Conservation (phyloP, 2,329 filamentous ascomycete genomes). For the Neonectria magnoliae region DNA sequence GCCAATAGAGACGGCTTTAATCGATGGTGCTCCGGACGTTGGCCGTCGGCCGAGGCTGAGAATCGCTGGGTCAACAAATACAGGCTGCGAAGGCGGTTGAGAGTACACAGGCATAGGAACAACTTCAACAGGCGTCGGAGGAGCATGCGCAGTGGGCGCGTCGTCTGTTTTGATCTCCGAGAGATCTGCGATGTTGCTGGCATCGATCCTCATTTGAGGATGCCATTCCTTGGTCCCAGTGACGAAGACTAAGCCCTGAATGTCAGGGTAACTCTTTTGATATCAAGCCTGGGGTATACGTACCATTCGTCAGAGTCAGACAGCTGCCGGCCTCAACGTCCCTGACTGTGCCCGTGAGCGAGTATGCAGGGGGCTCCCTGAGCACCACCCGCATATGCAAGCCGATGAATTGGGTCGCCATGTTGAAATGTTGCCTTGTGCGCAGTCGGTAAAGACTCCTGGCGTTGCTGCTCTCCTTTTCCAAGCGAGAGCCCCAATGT, state of each 20-base stretch:
- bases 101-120: conserved; percentile 40
- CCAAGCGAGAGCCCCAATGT: conserved; percentile 26
- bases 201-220: conserved; percentile 57
- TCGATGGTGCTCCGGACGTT: conserved; percentile 41
- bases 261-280: conserved; percentile 17
- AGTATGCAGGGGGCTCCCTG: conserved; percentile 69
- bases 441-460: conserved; percentile 1
- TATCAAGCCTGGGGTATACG: conserved; percentile 34
- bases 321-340: conserved; percentile 73
- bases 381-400: conserved; percentile 80
- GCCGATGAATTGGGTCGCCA: conserved; percentile 76
- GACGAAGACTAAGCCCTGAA: conserved; percentile 49
- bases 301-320: conserved; percentile 78
- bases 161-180: conserved; percentile 50
- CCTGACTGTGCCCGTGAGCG: conserved; percentile 76
- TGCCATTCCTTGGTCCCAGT: conserved; percentile 55
- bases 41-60: conserved; percentile 70
- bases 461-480: conserved; percentile 12
- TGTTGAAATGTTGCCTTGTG: conserved; percentile 30
- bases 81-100: conserved; percentile 46
- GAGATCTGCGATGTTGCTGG: conserved; percentile 57
- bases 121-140: conserved; percentile 40
- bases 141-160: conserved; percentile 41
- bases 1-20: conserved; percentile 20
- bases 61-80: conserved; percentile 85